Base-by-base conservation (phyloP, 2,329 filamentous ascomycete genomes). In the Lecanicillium sp. region DNA sequence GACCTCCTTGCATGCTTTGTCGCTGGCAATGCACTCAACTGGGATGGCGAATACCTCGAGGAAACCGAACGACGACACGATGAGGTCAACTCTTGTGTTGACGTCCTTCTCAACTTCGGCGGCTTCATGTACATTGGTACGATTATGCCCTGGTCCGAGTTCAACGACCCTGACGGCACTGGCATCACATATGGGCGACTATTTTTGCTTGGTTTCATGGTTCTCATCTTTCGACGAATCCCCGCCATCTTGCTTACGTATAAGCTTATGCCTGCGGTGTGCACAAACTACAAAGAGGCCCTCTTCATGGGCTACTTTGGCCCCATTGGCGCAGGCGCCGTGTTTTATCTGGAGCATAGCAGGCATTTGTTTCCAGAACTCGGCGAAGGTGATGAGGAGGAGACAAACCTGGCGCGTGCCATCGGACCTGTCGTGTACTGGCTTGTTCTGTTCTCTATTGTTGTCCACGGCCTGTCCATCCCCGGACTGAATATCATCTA, bases 281-380 rank as follows among this genome's bases (percentile, higher is more conserved):
- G 69, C 40, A 64, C 64, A n/a, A 57, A 65, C 47, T 77, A 68
- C 62, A 72, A 70, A 46, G 74, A 79, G 43, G 75, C 74, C 0
- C 49, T 79, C 0, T 79, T 79, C 42, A 74, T 79, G 71, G 75
- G 75, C 0, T 77, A 78, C 43, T 88, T 89, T 48, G 84, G 84
- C 0, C 84, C 84, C 0, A 87, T 88, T 33, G 84, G 84, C 2
- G 82, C 86, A 8, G 81, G 79, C 15, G 84, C 84, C 1, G 72
- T 87, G 17, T 88, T 87, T 56, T 88, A 89, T 56, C 69, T 88
- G 12, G 63, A 69, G 46, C 66, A 70, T 41, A 60, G 63, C 2
- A 55, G 57, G 7, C 56, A 68, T 10, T 49, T 71, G 4, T 66
- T 69, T 41, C 64, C 64, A 0, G 41, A 57, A 5, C 41, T 53